Conservation (phyloP, 1,139 yeast genomes). For the Casaregolazyma suthepensis region DNA sequence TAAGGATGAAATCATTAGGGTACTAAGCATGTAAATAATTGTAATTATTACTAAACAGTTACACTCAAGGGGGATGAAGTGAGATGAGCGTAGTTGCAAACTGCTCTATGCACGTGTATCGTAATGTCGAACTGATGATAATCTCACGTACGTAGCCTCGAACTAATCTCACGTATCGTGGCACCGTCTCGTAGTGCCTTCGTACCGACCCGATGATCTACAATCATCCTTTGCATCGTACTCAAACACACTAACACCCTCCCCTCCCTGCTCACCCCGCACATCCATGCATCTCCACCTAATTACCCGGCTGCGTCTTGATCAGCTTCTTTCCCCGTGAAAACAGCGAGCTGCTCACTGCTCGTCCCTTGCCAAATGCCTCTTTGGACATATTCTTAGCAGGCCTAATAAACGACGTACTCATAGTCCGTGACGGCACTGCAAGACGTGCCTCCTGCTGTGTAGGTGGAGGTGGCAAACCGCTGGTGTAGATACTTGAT, state of each 20-base stretch:
- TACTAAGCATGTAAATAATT: too few species aligned
- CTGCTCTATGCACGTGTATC: too few species aligned
- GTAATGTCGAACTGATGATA: too few species aligned
- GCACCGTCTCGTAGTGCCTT: too few species aligned
- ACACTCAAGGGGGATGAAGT: too few species aligned
- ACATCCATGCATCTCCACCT: neutral
- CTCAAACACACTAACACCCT: too few species aligned
- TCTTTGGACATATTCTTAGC: slow-evolving; percentile 22
- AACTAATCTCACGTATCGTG: too few species aligned
- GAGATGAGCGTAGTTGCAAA: too few species aligned
- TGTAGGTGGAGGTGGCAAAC: slow-evolving; percentile 29
- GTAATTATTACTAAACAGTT: neutral
- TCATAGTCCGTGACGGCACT: slow-evolving; percentile 21
- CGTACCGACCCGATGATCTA: too few species aligned
- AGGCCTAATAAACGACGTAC: slow-evolving; percentile 23
- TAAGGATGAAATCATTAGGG: too few species aligned
- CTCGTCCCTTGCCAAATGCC: slow-evolving; percentile 31
- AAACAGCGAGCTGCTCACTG: slow-evolving; percentile 31
- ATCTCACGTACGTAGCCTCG: too few species aligned
- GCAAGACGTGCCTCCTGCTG: slow-evolving; percentile 20
- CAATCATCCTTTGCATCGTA: too few species aligned
- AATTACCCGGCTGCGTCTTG: slow-evolving; percentile 14
- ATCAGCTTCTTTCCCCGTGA: slow-evolving; percentile 30
- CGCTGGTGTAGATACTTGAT: slow-evolving; percentile 24
- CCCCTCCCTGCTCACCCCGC: neutral